A percentile compares a stretch with the other conserved stretches of the same genome.
Conservation (phyloP, 176 grass and related monocot genomes). For the Hordeum marinum region DNA sequence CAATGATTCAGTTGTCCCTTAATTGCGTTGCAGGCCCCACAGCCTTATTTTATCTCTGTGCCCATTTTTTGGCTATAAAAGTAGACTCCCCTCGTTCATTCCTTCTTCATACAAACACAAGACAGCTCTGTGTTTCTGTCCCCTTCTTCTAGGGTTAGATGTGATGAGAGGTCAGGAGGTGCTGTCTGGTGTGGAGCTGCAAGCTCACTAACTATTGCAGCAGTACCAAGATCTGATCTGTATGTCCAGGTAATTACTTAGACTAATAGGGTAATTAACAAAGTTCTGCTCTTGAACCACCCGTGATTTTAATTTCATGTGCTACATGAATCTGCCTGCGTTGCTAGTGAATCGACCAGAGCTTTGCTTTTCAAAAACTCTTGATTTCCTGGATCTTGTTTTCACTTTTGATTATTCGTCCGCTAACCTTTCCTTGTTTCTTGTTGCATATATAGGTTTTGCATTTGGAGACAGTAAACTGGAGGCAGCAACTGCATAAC, state of each 20-base stretch:
- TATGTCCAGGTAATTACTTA: constrained; percentile 18
- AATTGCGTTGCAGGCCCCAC: neutral
- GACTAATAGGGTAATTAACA: constrained; percentile 1
- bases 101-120: constrained; percentile 6
- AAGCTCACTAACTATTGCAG: neutral
- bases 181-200: neutral
- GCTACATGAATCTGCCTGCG: neutral
- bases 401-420: neutral
- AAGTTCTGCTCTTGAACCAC: neutral
- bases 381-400: neutral
- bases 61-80: constrained; percentile 25
- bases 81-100: neutral
- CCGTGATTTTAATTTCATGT: neutral
- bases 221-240: constrained; percentile 29
- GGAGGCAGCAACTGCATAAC: constrained; percentile 56
- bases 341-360: neutral
- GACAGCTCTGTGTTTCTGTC: neutral
- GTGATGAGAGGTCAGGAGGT: neutral
- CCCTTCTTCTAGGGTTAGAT: constrained; percentile 21
- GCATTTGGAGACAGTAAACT: constrained; percentile 39
- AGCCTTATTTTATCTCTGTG: neutral
- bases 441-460: constrained; percentile 27
- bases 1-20: neutral
- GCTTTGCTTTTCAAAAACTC: neutral
- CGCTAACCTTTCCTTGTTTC: neutral